phyloP scores from a whole-genome alignment of 2,329 filamentous ascomycete species.

The Paecilomyces niveus region DNA sequence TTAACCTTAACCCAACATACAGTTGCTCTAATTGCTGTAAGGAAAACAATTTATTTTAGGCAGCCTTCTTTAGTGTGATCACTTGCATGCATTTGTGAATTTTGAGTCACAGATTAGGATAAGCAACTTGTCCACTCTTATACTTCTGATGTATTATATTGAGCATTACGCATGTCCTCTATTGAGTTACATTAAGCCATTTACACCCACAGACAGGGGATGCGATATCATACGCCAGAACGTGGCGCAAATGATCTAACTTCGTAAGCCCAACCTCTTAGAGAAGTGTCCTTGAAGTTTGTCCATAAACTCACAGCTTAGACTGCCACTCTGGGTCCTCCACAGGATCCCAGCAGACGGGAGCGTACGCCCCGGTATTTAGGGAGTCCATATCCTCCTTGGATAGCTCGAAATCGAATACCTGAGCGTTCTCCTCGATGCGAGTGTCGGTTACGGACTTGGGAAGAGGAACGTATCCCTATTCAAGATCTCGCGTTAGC shows the following conservation, averaged over 20 bases:
- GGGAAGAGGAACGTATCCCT: slow-evolving; percentile 56
- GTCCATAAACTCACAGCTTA: not conserved
- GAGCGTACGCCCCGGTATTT: slow-evolving; percentile 49
- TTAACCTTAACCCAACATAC: not conserved
- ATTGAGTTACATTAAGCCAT: not conserved
- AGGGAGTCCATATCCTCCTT: slow-evolving; percentile 53
- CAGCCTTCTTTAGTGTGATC: not conserved
- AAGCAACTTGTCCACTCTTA: too few species aligned
- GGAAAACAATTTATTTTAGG: not conserved
- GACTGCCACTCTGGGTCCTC: slow-evolving; percentile 18
- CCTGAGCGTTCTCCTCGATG: slow-evolving; percentile 53
- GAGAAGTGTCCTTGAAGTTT: not conserved
- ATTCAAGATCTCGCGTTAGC: slow-evolving; percentile 1
- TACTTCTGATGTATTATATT: not conserved
- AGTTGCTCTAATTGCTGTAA: not conserved
- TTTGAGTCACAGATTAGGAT: not conserved
- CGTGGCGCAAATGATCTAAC: not conserved
- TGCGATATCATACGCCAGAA: not conserved
- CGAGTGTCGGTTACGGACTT: slow-evolving; percentile 55
- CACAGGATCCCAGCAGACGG: slow-evolving; percentile 53
- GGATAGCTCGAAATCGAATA: slow-evolving; percentile 55
- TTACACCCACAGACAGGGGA: not conserved
- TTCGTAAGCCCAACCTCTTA: not conserved
- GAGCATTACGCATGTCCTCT: not conserved
- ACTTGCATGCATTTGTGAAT: not conserved